A percentile compares a stretch with the other conserved stretches of the same genome.
These are phyloP conservation scores for Brassica napus DNA, from an alignment of 345 rosid species.

Conservation along the genomic window DNA sequence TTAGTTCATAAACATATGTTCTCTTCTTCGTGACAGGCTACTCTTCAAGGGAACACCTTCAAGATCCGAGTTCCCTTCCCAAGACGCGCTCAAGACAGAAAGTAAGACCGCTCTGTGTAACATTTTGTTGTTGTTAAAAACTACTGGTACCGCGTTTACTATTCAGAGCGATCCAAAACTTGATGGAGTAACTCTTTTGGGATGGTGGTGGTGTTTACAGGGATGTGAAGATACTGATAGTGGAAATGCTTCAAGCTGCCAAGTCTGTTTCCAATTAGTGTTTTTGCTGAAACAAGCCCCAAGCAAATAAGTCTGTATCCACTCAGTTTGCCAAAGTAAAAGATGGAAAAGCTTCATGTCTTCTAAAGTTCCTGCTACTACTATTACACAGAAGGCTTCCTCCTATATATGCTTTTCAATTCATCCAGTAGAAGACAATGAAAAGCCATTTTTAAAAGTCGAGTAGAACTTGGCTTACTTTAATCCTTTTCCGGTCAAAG, in stretches of 20 bases:
- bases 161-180: conserved; percentile 4
- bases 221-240: conserved; percentile 85
- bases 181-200: not conserved
- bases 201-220: conserved; percentile 41
- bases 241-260: conserved; percentile 92
- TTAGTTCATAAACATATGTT: not conserved
- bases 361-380: not conserved
- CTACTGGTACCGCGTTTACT: not conserved
- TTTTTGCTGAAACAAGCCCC: no score
- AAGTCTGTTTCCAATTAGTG: conserved; percentile 45
- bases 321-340: conserved; percentile 26
- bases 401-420: not conserved
- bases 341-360: conserved; percentile 12
- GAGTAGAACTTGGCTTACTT: no score
- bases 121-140: not conserved
- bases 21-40: conserved; percentile 51
- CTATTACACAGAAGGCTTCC: not conserved
- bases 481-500: no score
- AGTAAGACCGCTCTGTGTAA: conserved; percentile 46
- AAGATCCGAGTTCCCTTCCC: conserved; percentile 86
- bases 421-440: no score
- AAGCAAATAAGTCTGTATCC: conserved; percentile 39
- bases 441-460: no score
- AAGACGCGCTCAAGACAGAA: conserved; percentile 75
- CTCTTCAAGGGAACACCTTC: conserved; percentile 62